Base-by-base conservation (phyloP, 2,329 filamentous ascomycete genomes). In the Fusarium mangiferae region DNA sequence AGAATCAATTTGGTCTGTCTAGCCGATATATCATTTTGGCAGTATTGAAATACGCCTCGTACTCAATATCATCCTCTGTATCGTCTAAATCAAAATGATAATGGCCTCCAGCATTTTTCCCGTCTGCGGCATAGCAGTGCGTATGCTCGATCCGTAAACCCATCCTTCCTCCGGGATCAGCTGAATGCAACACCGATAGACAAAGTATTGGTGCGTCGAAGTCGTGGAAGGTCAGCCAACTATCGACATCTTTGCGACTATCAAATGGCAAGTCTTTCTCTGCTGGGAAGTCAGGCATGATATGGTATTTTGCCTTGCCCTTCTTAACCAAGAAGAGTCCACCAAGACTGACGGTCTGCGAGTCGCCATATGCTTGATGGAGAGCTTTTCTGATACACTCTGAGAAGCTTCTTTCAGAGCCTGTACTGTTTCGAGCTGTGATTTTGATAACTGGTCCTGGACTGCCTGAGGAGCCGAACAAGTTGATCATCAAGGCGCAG, bases 131-230 rank as follows among this genome's bases (percentile, higher is more conserved):
- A 60, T 85, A 86, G 28, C 82, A 83, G 77, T 87, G 85, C 8
- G 85, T 86, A 71, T 87, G 85, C 70, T 87, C 86, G 75, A 86
- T 83, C 0, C 84, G 78, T 5, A 55, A 41, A 2, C 51, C 24
- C 51, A 55, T 41, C 3, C 0, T 28, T 18, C 20, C 14, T 1
- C 5, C 11, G 0, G 15, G 35, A 5, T 55, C 36, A 14, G 26
- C 20, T 0, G 51, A 55, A 11, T 55, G 35, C 15, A 55, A 2
- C 0, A 55, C 36, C 0, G 51, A 55, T 0, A 55, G 2, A 1
- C 51, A 55, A n/a, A 55, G 51, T 35, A 55, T 55, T 6, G 26
- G 35, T 18, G 6, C 20, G 1, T 8, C 1, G 28, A 41, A 55
- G 4, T 22, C 20, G 3, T 55, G 51, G 1, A 55, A 55, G 6